Percentiles rank a stretch among this genome's conserved stretches.
These are phyloP conservation scores for Paxillus ammoniavirescens DNA, from an alignment of 768 basidiomycete species.

Conservation along the genomic window DNA sequence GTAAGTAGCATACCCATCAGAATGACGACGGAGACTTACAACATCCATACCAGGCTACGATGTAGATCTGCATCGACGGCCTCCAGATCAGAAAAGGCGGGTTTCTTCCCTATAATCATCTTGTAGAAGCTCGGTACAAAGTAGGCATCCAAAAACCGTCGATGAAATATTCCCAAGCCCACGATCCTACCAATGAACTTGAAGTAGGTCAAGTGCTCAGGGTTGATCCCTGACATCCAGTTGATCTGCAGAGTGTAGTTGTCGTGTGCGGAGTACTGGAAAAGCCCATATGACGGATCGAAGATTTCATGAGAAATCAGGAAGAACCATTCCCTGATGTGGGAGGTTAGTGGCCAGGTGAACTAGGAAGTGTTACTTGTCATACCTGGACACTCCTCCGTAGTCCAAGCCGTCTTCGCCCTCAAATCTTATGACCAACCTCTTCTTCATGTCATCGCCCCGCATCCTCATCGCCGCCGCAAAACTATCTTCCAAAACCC, in stretches of 20 bases:
- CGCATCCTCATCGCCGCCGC: conserved; percentile 79
- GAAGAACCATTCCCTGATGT: conserved; percentile 80
- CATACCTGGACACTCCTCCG: conserved; percentile 71
- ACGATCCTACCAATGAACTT: conserved; percentile 76
- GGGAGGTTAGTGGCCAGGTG: conserved; percentile 4
- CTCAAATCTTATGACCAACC: conserved; percentile 73
- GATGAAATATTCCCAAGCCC: conserved; percentile 76
- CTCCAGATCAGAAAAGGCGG: conserved; percentile 63
- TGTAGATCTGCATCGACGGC: conserved; percentile 68
- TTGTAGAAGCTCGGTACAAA: conserved; percentile 83
- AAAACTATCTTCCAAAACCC: conserved; percentile 87
- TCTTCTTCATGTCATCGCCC: conserved; percentile 66
- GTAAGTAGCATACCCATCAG: background rate
- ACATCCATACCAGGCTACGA: conserved; percentile 70
- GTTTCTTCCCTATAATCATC: conserved; percentile 63
- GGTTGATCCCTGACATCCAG: conserved; percentile 71
- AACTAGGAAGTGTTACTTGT: background rate
- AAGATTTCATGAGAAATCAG: conserved; percentile 81
- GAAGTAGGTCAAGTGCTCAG: conserved; percentile 78
- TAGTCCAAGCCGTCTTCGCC: conserved; percentile 81
- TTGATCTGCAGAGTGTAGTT: conserved; percentile 83
- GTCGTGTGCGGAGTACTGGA: conserved; percentile 78
- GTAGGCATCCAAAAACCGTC: conserved; percentile 76
- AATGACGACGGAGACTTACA: conserved; percentile 44
- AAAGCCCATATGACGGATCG: conserved; percentile 78